These are phyloP conservation scores for Bondarzewia mesenterica DNA, from an alignment of 1,284 basidiomycete species.

Conservation along the genomic window DNA sequence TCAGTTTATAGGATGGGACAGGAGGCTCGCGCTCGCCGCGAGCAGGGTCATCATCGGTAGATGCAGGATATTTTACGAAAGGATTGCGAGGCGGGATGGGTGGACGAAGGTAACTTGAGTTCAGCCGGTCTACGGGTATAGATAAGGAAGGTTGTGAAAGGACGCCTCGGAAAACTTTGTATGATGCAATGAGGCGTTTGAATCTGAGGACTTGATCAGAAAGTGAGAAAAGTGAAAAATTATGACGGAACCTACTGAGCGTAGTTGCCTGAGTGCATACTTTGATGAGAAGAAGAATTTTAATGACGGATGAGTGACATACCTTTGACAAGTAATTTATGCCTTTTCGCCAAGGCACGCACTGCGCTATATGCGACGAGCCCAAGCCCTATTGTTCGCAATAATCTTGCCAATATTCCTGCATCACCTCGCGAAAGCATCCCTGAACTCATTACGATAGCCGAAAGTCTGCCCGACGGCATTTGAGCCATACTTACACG, in stretches of 20 bases:
- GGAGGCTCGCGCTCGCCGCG: not conserved
- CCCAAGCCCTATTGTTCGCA: constrained; percentile 15
- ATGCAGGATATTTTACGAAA: constrained; percentile 15
- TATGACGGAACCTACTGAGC: constrained; percentile 17
- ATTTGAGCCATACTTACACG: not conserved
- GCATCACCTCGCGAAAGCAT: not conserved
- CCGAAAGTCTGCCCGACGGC: not conserved
- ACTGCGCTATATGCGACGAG: constrained; percentile 23
- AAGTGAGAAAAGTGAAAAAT: not conserved
- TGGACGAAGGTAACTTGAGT: constrained; percentile 13
- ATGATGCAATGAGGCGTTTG: constrained; percentile 27
- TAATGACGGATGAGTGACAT: constrained; percentile 14
- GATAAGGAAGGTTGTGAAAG: constrained; percentile 7
- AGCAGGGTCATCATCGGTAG: not conserved
- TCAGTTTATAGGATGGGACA: constrained; percentile 11
- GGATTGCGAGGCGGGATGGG: constrained; percentile 17
- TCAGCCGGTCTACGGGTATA: constrained; percentile 10
- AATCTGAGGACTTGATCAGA: constrained; percentile 15
- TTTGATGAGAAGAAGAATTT: no score
- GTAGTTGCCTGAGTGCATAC: constrained; percentile 25
- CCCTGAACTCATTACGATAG: not conserved
- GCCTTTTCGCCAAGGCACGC: constrained; percentile 36
- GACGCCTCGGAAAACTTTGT: constrained; percentile 26
- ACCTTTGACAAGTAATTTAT: constrained; percentile 34
- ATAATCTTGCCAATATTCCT: constrained; percentile 4